Percentiles rank a stretch among this genome's conserved stretches.
Conservation (phyloP, 2,329 filamentous ascomycete genomes). For the Phaeomoniella chlamydospora region DNA sequence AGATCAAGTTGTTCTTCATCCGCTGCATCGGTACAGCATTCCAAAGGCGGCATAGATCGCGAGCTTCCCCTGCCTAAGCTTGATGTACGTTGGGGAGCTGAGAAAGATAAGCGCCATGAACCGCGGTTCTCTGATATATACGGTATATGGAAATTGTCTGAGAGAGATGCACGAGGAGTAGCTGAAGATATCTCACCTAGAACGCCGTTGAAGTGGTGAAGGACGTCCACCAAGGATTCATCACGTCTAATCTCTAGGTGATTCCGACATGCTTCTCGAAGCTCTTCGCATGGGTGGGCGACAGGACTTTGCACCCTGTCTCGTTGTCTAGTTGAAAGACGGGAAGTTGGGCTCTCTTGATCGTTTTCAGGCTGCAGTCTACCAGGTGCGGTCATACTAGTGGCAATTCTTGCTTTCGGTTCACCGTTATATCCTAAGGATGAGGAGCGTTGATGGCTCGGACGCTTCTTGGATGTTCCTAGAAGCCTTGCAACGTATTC, state of each 20-base stretch:
- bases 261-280: background rate
- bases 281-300: background rate
- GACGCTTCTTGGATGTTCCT: too few species aligned
- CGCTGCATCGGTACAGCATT: too few species aligned
- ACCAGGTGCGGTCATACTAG: background rate
- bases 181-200: conserved; percentile 1
- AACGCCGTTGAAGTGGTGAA: conserved; percentile 4
- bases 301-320: background rate
- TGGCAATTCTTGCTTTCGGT: too few species aligned
- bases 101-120: background rate
- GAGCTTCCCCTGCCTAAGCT: conserved; percentile 1
- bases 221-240: conserved; percentile 4
- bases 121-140: conserved; percentile 1
- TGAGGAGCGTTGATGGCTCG: too few species aligned
- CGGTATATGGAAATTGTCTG: conserved; percentile 1
- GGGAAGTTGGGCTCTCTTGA: background rate
- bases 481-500: conserved; percentile 1
- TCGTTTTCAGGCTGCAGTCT: background rate
- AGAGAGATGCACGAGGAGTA: background rate
- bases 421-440: too few species aligned
- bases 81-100: conserved; percentile 2
- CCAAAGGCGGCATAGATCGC: background rate
- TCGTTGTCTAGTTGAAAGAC: background rate
- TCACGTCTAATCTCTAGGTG: conserved; percentile 3
- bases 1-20: too few species aligned